Percentiles rank a stretch among this genome's conserved stretches.
Evolutionary conservation across 768 basidiomycete species (phyloP).

Genomic region (Ramaria rubella): DNA sequence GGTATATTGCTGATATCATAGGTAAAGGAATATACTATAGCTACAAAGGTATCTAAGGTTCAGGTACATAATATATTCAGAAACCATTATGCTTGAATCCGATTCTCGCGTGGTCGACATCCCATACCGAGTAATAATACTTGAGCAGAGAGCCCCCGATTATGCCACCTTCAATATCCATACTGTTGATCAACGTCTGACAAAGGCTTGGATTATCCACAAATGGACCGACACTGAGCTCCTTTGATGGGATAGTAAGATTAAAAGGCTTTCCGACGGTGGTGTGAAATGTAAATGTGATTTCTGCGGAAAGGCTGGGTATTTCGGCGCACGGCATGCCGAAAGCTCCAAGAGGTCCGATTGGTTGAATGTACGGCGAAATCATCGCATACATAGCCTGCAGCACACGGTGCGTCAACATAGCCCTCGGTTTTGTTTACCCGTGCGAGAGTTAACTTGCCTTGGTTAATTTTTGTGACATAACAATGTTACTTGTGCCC

Average conservation of each 20-base stretch:
- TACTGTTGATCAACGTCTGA: conserved; percentile 56
- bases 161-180: conserved; percentile 38
- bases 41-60: not conserved
- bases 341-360: conserved; percentile 46
- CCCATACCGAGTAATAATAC: conserved; percentile 57
- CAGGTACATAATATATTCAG: conserved; percentile 5
- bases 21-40: not conserved
- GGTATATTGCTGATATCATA: not conserved
- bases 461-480: not conserved
- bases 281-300: conserved; percentile 50
- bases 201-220: conserved; percentile 41
- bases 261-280: conserved; percentile 43
- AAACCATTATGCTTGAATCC: conserved; percentile 45
- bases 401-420: conserved; percentile 11
- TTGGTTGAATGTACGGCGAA: conserved; percentile 49
- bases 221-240: conserved; percentile 54
- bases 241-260: conserved; percentile 49
- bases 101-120: conserved; percentile 41
- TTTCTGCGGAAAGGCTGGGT: conserved; percentile 40
- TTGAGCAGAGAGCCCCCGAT: conserved; percentile 52
- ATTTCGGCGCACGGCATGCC: conserved; percentile 47
- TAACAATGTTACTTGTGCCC: not conserved
- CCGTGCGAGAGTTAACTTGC: not conserved
- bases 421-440: not conserved
- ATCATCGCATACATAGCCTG: conserved; percentile 53